Evolutionary conservation across 164 flowering plant genomes (phyloP), one percentile per base, ranked within the genome.

Genomic region (Stephania cephalantha): DNA sequence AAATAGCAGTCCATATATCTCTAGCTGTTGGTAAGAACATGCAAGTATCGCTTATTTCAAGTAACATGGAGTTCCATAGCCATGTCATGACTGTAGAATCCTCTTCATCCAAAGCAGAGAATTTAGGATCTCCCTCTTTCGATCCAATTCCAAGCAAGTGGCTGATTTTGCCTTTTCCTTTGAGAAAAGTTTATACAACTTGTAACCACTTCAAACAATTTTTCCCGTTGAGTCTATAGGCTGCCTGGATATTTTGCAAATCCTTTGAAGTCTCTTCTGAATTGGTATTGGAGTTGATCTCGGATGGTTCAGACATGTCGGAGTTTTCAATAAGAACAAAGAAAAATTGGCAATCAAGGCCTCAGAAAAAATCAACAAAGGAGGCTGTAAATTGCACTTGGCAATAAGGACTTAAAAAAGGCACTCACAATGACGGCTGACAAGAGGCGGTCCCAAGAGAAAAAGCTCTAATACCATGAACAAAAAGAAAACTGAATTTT

Each of bases 81-180:
- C 42, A 22, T n/a, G 74, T 15, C 65, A 48, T 52, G 53, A 29
- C 29, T 44, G 52, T 29, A 18, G 35, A 72, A n/a, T 70, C 52
- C 46, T 72, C 74, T 22, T 52, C 65, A 72, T 72, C 74, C 74
- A 42, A 72, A 50, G 66, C 74, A 15, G 52, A 65, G 52, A 72
- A 72, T n/a, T 11, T 42, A 53, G 74, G 74, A 52, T 70, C 66
- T 52, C 65, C 74, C 25, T 17, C 42, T 11, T 72, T 72, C 4
- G 65, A n/a, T 17, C 66, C 74, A 6, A 1, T 22, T 25, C 65
- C 46, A 12, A 72, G 10, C 5, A 52, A 35, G 42, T 35, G 66
- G 17, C 18, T 61, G 15, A 61, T 9, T 61, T 61, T 61, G 3
- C 65, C 65, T 17, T 61, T 35, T 13, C 20, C 65, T 2, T 61